Conservation (phyloP, 306 rosid genomes). For the Pyrus betulifolia region DNA sequence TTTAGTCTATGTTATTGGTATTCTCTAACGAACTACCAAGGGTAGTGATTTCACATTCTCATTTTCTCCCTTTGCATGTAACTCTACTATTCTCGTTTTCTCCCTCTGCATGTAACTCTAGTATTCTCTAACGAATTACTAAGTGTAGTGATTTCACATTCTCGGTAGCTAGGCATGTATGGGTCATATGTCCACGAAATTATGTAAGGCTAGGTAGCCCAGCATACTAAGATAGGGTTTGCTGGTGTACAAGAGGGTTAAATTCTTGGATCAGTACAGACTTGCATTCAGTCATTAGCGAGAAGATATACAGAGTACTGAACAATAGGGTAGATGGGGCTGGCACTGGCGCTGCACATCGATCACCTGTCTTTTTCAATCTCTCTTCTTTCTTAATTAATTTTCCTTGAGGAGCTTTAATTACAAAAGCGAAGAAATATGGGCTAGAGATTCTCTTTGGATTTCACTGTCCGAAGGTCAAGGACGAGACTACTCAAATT, state of each 20-base stretch:
- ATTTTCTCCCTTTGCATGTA: neutral
- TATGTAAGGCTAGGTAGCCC: neutral
- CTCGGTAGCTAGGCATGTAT: too few relatives aligned
- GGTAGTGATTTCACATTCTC: too few relatives aligned
- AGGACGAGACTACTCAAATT: too few relatives aligned
- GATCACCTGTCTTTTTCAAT: neutral
- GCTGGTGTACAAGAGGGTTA: neutral
- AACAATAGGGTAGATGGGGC: neutral
- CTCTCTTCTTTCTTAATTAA: neutral
- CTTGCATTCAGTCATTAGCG: neutral
- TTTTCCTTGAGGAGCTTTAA: neutral
- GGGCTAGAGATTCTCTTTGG: neutral
- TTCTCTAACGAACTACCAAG: too few relatives aligned
- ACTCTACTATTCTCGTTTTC: neutral
- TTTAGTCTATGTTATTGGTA: too few relatives aligned
- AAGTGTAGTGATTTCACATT: too few relatives aligned
- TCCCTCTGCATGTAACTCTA: too few relatives aligned
- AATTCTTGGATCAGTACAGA: neutral
- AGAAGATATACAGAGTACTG: neutral
- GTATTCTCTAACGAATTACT: too few relatives aligned
- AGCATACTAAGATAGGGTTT: neutral
- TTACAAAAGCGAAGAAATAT: neutral
- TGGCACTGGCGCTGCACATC: neutral
- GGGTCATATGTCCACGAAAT: neutral
- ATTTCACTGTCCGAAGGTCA: too few relatives aligned